Percentiles rank a stretch among this genome's conserved stretches.
These are phyloP conservation scores for Solanum hybrid DNA, from an alignment of 305 asterid genomes.

Conservation along the genomic window DNA sequence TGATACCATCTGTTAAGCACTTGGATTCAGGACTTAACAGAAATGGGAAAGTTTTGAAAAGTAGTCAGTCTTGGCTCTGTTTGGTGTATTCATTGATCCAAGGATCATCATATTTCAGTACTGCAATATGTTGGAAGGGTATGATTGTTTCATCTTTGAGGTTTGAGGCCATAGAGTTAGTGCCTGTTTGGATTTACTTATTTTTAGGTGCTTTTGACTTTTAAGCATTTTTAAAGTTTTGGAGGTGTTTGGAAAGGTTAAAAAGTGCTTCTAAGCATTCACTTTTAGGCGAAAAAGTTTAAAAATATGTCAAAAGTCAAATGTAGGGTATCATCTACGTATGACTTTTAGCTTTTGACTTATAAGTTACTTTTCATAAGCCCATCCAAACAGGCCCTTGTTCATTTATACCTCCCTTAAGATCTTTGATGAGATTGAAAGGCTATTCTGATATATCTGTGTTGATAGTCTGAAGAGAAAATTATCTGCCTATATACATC, in stretches of 20 bases:
- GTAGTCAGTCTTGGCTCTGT: neutral
- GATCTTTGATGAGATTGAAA: neutral
- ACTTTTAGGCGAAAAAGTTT: neutral
- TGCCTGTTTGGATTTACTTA: neutral
- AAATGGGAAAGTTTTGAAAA: neutral
- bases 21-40: neutral
- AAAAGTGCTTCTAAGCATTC: neutral
- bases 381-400: neutral
- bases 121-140: neutral
- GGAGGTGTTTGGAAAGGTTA: neutral
- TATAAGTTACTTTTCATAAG: neutral
- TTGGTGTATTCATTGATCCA: neutral
- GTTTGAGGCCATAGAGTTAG: neutral
- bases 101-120: conserved; percentile 1
- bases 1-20: neutral
- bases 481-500: neutral
- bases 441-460: neutral
- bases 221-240: neutral
- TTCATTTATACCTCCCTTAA: neutral
- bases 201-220: neutral
- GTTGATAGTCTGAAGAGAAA: neutral
- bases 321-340: neutral
- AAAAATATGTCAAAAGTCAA: neutral
- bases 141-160: neutral
- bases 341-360: neutral